These are phyloP conservation scores for Tylopilus subfusipes DNA, from an alignment of 768 basidiomycete species.

Conservation along the genomic window DNA sequence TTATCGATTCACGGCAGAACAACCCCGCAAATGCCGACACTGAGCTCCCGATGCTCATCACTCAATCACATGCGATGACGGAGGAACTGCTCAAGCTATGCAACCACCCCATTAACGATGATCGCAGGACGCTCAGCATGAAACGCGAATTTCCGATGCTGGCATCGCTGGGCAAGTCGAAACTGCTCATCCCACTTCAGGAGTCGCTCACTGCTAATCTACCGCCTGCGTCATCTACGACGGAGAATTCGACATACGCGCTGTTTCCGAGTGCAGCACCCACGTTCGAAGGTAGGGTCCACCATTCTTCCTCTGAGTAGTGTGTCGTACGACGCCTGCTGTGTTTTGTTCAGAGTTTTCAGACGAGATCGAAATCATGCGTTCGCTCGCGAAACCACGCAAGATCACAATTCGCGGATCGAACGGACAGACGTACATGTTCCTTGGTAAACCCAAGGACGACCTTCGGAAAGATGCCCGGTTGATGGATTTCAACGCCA, in stretches of 20 bases:
- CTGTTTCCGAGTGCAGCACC: conserved; percentile 80
- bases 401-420: conserved; percentile 83
- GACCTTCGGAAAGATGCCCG: conserved; percentile 96
- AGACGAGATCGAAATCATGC: conserved; percentile 89
- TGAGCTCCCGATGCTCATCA: conserved; percentile 48
- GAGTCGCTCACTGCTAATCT: conserved; percentile 85
- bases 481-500: conserved; percentile 96
- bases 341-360: conserved; percentile 51
- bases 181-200: conserved; percentile 86
- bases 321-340: background rate
- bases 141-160: conserved; percentile 53
- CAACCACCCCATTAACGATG: conserved; percentile 47
- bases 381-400: conserved; percentile 84
- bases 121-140: conserved; percentile 38
- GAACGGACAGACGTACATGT: conserved; percentile 82
- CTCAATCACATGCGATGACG: conserved; percentile 57
- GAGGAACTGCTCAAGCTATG: conserved; percentile 67
- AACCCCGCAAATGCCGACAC: conserved; percentile 42
- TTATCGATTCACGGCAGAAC: conserved; percentile 33
- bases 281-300: conserved; percentile 58
- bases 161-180: conserved; percentile 52
- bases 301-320: background rate
- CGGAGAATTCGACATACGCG: conserved; percentile 55
- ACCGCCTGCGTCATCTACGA: conserved; percentile 62
- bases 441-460: conserved; percentile 95